Conservation (phyloP, 108 stramenopile species). For the Pseudonitzschia delicatissima region DNA sequence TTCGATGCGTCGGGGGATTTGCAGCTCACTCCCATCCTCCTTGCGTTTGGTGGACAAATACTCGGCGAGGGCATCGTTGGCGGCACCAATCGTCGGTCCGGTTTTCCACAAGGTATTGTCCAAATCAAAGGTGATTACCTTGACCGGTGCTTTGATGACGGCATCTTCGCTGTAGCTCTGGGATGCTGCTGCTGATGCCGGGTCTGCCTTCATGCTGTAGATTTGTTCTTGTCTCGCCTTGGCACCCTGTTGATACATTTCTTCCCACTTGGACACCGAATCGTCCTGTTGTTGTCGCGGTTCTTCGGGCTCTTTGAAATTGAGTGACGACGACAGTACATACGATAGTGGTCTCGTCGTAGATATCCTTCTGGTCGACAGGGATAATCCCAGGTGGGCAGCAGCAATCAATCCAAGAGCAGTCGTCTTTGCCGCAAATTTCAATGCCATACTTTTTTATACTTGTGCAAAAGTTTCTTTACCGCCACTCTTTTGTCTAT, state of each 20-base stretch:
- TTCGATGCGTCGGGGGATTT: slow-evolving; percentile 53
- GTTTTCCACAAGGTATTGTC: slow-evolving; percentile 90
- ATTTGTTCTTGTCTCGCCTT: background rate
- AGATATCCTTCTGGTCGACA: background rate
- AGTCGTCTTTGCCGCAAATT: too few species aligned
- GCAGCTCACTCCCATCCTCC: slow-evolving; percentile 23
- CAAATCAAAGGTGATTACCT: slow-evolving; percentile 79
- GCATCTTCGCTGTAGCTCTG: background rate
- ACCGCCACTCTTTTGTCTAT: too few species aligned
- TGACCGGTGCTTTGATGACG: slow-evolving; percentile 17
- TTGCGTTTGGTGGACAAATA: slow-evolving; percentile 26
- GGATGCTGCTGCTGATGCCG: too few species aligned
- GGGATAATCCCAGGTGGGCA: background rate
- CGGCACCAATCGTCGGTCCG: slow-evolving; percentile 53
- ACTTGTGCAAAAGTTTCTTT: too few species aligned
- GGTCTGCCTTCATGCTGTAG: background rate
- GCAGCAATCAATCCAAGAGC: too few species aligned
- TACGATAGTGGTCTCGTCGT: background rate
- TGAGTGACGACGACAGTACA: background rate
- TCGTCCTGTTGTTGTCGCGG: slow-evolving; percentile 3
- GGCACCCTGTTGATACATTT: slow-evolving; percentile 33
- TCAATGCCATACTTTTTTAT: too few species aligned
- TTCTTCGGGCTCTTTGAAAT: background rate
- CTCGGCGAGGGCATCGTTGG: slow-evolving; percentile 67
- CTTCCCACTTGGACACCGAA: slow-evolving; percentile 43